Conservation (phyloP, 1,284 basidiomycete genomes). For the Amylostereum chailletii region DNA sequence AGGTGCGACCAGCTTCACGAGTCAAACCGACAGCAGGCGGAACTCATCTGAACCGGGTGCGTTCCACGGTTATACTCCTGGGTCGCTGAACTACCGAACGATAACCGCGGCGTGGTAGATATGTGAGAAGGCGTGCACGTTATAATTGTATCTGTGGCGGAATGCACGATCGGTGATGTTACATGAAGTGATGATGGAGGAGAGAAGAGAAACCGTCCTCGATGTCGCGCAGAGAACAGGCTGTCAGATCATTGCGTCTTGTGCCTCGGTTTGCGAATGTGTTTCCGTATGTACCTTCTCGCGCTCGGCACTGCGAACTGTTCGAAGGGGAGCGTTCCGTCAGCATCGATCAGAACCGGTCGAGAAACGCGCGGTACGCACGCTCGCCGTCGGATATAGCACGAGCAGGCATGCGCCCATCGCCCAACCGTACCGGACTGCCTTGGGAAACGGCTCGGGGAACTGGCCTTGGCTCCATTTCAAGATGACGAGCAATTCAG, state of each 20-base stretch:
- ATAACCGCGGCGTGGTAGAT: background rate
- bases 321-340: conserved; percentile 9
- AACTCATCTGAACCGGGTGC: too few relatives aligned
- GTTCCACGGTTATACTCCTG: background rate
- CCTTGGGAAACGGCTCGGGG: conserved; percentile 48
- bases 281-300: conserved; percentile 25
- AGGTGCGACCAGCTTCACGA: too few relatives aligned
- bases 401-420: conserved; percentile 47
- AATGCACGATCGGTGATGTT: background rate
- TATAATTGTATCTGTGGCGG: background rate
- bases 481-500: conserved; percentile 63
- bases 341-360: conserved; percentile 3
- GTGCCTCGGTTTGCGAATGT: conserved; percentile 17
- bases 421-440: conserved; percentile 59
- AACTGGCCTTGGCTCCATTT: conserved; percentile 77
- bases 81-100: background rate
- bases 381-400: conserved; percentile 61
- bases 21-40: too few relatives aligned
- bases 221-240: background rate
- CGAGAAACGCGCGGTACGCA: conserved; percentile 21
- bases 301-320: conserved; percentile 30
- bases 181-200: background rate
- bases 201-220: background rate
- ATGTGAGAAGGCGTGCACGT: background rate
- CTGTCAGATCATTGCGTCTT: conserved; percentile 18